Percentiles rank a stretch among this genome's conserved stretches.
phyloP scores from a whole-genome alignment of 1,284 basidiomycete genomes.

The Farysia itapuensis region DNA sequence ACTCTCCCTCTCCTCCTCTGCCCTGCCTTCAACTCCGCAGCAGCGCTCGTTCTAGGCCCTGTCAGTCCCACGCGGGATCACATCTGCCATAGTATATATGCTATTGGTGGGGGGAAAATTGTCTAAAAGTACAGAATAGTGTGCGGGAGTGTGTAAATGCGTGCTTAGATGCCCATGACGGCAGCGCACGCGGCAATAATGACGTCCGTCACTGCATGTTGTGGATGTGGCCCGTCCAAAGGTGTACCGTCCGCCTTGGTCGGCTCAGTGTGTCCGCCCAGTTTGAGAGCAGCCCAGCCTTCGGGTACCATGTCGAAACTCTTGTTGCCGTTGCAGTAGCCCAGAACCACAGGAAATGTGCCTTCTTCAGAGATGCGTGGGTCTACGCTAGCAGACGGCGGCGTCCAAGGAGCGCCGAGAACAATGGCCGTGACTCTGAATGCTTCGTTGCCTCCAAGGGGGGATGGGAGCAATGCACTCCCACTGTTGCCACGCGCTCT shows the following conservation, averaged over 20 bases:
- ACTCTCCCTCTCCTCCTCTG: no score
- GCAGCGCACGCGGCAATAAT: conserved; percentile 37
- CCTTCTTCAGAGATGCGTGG: conserved; percentile 27
- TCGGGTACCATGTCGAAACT: conserved; percentile 38
- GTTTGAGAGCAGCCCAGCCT: conserved; percentile 31
- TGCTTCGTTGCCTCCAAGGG: conserved; percentile 2
- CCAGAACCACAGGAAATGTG: conserved; percentile 41
- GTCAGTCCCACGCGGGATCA: no score
- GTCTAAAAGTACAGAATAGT: no score
- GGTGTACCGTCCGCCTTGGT: conserved; percentile 4
- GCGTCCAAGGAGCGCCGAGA: conserved; percentile 23
- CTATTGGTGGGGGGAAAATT: no score
- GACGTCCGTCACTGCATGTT: conserved; percentile 32
- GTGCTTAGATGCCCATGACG: conserved; percentile 36
- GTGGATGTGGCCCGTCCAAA: conserved; percentile 14
- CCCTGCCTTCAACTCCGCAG: no score
- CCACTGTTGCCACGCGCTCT: not conserved
- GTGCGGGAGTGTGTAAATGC: no score
- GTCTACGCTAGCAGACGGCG: conserved; percentile 3
- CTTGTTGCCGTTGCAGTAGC: conserved; percentile 33
- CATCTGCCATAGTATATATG: no score
- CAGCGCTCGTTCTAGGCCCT: no score
- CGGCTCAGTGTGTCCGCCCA: conserved; percentile 10
- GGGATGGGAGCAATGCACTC: not conserved
- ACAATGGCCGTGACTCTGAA: conserved; percentile 39